Conservation (phyloP, 2,329 filamentous ascomycete genomes). For the Coleophoma eucalyptorum region DNA sequence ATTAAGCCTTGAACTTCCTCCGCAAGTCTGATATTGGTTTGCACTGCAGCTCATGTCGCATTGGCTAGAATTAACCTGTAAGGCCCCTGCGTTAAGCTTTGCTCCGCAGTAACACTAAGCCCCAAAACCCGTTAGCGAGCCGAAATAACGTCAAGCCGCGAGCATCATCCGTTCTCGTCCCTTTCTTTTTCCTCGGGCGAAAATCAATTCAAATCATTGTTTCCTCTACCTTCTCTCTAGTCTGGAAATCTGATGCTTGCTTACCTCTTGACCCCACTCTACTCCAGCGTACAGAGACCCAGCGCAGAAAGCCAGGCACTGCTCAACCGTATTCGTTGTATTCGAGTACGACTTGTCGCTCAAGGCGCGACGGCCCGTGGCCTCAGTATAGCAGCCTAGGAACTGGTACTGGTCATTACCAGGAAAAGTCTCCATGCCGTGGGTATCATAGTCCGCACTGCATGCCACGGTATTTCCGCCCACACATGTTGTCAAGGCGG, state of each 20-base stretch:
- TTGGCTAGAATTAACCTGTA: background rate
- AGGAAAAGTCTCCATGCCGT: constrained; percentile 13
- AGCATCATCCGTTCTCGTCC: background rate
- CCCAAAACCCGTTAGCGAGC: background rate
- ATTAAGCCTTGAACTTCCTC: constrained; percentile 4
- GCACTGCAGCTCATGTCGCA: constrained; percentile 2
- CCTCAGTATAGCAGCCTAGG: constrained; percentile 22
- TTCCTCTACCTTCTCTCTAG: background rate
- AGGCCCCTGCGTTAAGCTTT: background rate
- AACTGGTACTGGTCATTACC: constrained; percentile 7
- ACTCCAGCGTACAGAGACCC: background rate
- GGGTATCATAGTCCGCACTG: background rate
- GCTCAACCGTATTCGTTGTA: background rate
- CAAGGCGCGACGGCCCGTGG: constrained; percentile 8
- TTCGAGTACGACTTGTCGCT: background rate
- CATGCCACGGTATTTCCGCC: background rate
- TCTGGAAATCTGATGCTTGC: background rate
- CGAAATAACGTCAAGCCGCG: too few relatives aligned
- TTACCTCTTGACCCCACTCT: constrained; percentile 1
- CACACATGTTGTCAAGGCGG: background rate
- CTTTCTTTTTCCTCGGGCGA: background rate
- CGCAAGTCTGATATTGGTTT: constrained; percentile 4
- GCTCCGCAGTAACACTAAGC: background rate
- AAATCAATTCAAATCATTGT: background rate
- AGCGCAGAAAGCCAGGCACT: background rate